Evolutionary conservation across 345 rosid species (phyloP), one percentile per base, ranked within the genome.

Genomic region (Angophora floribunda): DNA sequence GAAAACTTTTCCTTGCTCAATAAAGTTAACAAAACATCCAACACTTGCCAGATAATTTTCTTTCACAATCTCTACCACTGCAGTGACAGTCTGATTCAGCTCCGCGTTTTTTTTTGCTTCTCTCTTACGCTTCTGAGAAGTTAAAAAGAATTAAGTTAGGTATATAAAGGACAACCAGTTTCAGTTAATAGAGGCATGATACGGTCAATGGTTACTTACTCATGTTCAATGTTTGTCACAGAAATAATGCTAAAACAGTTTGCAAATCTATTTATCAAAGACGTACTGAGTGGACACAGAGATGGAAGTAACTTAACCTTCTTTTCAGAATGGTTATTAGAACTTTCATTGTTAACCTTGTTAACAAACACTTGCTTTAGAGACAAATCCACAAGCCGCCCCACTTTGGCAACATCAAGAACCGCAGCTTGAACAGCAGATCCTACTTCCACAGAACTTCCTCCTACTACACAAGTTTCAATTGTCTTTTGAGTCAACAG

Each of bases 31-130:
- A 52, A 30, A 51, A 61, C 87, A 84, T 85, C 55, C 28, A 87
- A 59, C 7, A 93, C 96, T 93, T 93, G 90, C 99, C 99, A 98
- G 89, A 94, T 98, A 97, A 91, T 96, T 94, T 92, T 97, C 99
- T 92, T 98, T 98, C 91, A 95, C 98, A 89, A 98, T 95, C 95
- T 98, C 99, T 86, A 98, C 98, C 88, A 94, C 87, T 85, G 98
- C 97, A 90, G 90, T 93, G 87, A 97, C 96, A 59, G 91, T 92
- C 92, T 95, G 97, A 92, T 94, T 94, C 93, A 97, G 87, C 92
- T 94, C 97, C 90, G 97, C 92, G 51, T 93, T 94, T 92, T 92
- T 96, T 63, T 90, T 89, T 67, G 89, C 87, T 90, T 93, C 95
- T 88, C 94, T 95, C 93, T 94, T 97, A 90, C 96, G 97, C 91